These are phyloP conservation scores for Eucalyptus tenuipes DNA, from an alignment of 345 rosid genomes.

Conservation along the genomic window DNA sequence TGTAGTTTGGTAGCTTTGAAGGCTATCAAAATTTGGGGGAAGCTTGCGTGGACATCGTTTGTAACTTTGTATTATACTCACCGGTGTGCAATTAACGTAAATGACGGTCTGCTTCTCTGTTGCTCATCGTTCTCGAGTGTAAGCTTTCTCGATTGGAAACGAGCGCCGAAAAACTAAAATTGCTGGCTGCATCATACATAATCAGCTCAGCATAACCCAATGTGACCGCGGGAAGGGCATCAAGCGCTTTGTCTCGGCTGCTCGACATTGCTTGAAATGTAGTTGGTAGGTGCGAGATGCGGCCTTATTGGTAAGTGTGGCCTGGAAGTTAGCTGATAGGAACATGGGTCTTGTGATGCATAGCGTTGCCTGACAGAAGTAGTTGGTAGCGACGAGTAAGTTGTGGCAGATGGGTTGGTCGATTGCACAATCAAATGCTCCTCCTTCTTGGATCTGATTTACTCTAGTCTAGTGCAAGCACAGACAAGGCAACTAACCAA, in stretches of 20 bases:
- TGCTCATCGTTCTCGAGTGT: neutral
- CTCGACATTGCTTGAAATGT: neutral
- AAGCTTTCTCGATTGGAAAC: neutral
- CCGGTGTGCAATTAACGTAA: too few relatives aligned
- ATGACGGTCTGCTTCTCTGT: too few relatives aligned
- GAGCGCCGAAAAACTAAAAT: neutral
- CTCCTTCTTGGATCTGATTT: neutral
- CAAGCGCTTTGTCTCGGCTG: neutral
- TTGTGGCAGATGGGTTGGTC: neutral
- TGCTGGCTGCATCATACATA: neutral
- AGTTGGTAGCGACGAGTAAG: neutral
- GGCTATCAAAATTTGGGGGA: neutral
- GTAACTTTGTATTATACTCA: too few relatives aligned
- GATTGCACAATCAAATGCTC: neutral
- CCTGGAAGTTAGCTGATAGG: neutral
- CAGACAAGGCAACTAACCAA: neutral
- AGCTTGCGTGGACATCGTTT: neutral
- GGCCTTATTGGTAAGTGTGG: neutral
- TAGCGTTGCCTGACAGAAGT: neutral
- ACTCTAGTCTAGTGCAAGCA: neutral
- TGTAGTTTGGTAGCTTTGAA: neutral
- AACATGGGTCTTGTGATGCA: neutral
- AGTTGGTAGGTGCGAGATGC: neutral
- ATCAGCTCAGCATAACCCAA: neutral
- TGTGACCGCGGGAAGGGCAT: neutral